These are phyloP conservation scores for Mediolabrus comicus DNA, from an alignment of 108 stramenopile genomes.

Conservation along the genomic window DNA sequence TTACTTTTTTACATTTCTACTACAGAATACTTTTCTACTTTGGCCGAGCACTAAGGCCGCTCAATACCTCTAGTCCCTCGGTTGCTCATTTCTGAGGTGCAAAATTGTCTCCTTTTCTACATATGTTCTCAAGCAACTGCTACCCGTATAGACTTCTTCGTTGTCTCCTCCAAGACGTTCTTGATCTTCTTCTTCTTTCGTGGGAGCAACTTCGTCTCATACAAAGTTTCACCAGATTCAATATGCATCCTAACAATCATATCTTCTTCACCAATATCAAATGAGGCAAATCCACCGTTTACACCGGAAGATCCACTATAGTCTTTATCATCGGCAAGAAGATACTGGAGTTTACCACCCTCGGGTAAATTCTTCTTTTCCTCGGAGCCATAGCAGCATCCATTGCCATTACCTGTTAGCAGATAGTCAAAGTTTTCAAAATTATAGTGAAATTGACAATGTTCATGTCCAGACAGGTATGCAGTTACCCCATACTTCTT, in stretches of 20 bases:
- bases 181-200: no score
- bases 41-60: no score
- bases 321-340: conserved; percentile 20
- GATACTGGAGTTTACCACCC: conserved; percentile 27
- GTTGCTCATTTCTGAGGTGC: no score
- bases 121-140: no score
- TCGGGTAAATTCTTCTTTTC: conserved; percentile 15
- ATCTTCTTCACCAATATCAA: conserved; percentile 7
- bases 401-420: conserved; percentile 46
- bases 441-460: conserved; percentile 48
- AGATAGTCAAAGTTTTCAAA: conserved; percentile 42
- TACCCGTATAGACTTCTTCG: no score
- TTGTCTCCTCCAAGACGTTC: no score
- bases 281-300: conserved; percentile 39
- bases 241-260: background rate
- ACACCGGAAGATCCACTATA: conserved; percentile 30
- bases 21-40: no score
- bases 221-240: conserved; percentile 15
- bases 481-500: conserved; percentile 48
- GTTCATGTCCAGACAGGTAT: conserved; percentile 58
- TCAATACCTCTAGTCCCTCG: no score
- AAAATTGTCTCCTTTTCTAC: no score
- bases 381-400: conserved; percentile 42
- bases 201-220: conserved; percentile 24
- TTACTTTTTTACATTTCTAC: no score